A percentile compares a stretch with the other conserved stretches of the same genome.
These are phyloP conservation scores for Chlamydomonas sp. DNA, from an alignment of 139 green algal species.

Conservation along the genomic window DNA sequence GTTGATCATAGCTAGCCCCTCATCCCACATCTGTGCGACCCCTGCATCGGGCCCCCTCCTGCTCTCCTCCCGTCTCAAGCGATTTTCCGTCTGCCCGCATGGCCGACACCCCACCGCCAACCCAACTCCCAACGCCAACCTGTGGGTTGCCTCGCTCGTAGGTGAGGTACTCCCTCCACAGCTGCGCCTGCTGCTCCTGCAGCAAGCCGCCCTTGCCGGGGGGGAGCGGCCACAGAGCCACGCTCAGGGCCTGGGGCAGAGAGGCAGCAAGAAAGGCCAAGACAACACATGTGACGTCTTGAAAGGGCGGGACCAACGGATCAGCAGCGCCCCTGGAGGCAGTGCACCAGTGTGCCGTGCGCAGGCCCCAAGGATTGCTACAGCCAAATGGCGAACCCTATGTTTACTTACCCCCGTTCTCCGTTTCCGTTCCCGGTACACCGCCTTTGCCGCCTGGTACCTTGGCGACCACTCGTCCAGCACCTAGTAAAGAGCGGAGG, in stretches of 20 bases:
- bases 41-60: no score
- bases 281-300: not conserved
- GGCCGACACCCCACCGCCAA: no score
- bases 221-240: constrained; percentile 13
- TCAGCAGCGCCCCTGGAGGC: no score
- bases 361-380: not conserved
- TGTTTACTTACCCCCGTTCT: constrained; percentile 63
- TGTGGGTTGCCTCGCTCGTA: constrained; percentile 78
- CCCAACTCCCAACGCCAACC: not conserved
- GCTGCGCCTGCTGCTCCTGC: constrained; percentile 64
- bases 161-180: constrained; percentile 79
- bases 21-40: no score
- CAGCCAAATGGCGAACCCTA: not conserved
- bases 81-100: no score
- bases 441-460: constrained; percentile 70
- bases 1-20: no score
- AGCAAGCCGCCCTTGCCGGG: constrained; percentile 66
- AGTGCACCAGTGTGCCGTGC: not conserved
- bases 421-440: constrained; percentile 62
- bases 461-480: constrained; percentile 86
- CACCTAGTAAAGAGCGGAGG: constrained; percentile 45
- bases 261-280: not conserved
- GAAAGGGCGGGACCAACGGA: not conserved
- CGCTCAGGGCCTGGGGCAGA: constrained; percentile 17
- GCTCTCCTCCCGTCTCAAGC: not conserved